Percentiles rank a stretch among this genome's conserved stretches.
Conservation (phyloP, 164 flowering plant genomes). For the Hamamelis virginiana region DNA sequence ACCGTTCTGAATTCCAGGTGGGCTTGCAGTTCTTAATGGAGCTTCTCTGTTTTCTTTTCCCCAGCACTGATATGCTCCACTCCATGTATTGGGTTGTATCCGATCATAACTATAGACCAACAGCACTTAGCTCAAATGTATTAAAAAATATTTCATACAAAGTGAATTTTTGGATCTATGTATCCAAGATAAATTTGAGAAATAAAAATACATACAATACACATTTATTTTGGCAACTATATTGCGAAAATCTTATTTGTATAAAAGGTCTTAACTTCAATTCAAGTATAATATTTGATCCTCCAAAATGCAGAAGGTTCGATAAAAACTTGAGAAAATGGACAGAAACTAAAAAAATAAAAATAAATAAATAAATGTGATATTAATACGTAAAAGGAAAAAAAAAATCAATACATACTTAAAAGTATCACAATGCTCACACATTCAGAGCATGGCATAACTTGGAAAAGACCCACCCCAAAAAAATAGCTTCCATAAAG, state of each 20-base stretch:
- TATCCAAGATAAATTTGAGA: no score
- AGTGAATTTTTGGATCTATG: not conserved
- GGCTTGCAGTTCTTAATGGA: slow-evolving; percentile 87
- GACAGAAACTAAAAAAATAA: no score
- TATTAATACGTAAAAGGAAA: no score
- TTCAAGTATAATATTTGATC: not conserved
- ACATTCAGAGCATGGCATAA: no score
- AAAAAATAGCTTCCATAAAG: no score
- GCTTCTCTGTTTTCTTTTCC: slow-evolving; percentile 95
- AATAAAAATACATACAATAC: no score
- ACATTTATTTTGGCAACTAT: no score
- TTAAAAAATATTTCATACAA: not conserved
- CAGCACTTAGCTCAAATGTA: not conserved
- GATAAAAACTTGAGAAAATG: not conserved
- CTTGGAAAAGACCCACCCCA: no score
- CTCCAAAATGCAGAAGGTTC: not conserved
- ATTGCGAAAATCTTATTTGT: no score
- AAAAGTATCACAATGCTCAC: no score
- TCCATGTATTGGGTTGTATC: slow-evolving; percentile 93
- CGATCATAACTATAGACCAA: slow-evolving; percentile 79
- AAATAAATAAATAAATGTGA: not conserved
- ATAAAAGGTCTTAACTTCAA: not conserved
- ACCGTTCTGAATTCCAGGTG: slow-evolving; percentile 82
- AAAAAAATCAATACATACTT: no score
- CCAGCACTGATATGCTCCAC: slow-evolving; percentile 98